Base-by-base conservation (phyloP, 257 asterid genomes). In the Nicotiana sylvestris region DNA sequence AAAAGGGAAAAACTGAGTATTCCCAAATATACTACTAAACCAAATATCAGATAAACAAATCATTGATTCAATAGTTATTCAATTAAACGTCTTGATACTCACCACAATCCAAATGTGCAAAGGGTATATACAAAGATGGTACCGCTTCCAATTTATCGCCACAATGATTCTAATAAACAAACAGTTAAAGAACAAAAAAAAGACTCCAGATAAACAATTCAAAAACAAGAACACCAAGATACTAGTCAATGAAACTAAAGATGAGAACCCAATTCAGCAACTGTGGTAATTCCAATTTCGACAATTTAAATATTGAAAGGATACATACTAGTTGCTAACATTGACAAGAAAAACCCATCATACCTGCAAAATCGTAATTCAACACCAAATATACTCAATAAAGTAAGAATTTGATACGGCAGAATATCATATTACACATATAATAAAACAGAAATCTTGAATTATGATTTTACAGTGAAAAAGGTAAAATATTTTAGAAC, bases 41-140 rank as follows among this genome's bases (percentile, higher is more conserved):
- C 35, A 72, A 72, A 21, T 46, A 6, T 51, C 64, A 51, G 64
- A 43, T 74, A 49, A 74, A 25, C 15, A 74, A 74, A 49, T 37
- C 15, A 72, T 25, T 43, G 61, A 21, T 74, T 57, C 32, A 49
- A 37, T 33, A 6, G 33, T 4, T 9, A 27, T 13, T 27, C 6
- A 80, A 58, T 8, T 30, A 82, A 80, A 76, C 29, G 25, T 76
- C 49, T 72, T 67, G 65, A 46, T 39, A 86, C 99, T 84, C 66
- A 96, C 99, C 97, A 96, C 98, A 11, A 90, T 94, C 99, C 98
- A 96, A 89, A 94, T 94, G 91, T 96, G 98, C 94, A 96, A 85
- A 0, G 98, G 98, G 81, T 90, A 80, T 13, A 89, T 82, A 87
- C 99, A 96, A 0, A 86, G 88, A 84, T 93, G 97, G 87, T 96